Percentiles rank a stretch among this genome's conserved stretches.
These are phyloP conservation scores for Carallia pectinifolia DNA, from an alignment of 345 rosid genomes.

Conservation along the genomic window DNA sequence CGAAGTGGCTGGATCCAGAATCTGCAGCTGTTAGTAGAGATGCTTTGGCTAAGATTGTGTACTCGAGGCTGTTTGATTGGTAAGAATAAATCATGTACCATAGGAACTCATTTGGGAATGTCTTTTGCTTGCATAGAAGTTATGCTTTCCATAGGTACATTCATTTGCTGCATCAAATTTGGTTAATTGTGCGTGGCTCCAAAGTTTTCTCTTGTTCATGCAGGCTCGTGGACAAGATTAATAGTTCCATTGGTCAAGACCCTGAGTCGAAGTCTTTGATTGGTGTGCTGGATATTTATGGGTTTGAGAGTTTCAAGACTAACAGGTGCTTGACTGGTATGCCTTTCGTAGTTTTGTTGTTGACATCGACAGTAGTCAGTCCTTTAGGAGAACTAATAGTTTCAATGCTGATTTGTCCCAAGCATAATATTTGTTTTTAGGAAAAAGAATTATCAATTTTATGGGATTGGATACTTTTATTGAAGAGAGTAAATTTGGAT, in stretches of 20 bases:
- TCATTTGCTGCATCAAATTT: conserved; percentile 7
- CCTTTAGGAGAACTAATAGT: conserved; percentile 22
- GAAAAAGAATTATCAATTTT: background rate
- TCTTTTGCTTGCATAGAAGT: conserved; percentile 2
- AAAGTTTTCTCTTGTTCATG: conserved; percentile 22
- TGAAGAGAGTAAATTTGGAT: background rate
- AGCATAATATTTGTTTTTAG: conserved; percentile 16
- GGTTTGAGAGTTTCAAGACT: conserved; percentile 99
- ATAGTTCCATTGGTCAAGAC: conserved; percentile 94
- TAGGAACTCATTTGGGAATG: conserved; percentile 11
- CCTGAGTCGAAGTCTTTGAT: conserved; percentile 82
- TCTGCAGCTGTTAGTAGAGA: conserved; percentile 86
- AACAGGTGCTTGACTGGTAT: conserved; percentile 95
- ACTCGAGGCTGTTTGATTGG: conserved; percentile 97
- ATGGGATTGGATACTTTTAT: background rate
- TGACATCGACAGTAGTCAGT: conserved; percentile 36
- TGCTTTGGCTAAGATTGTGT: conserved; percentile 92
- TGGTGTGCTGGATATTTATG: conserved; percentile 98
- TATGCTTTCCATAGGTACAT: conserved; percentile 8
- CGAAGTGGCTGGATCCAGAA: conserved; percentile 93
- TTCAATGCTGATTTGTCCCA: conserved; percentile 15
- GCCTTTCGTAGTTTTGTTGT: conserved; percentile 41
- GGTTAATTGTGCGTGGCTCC: conserved; percentile 6
- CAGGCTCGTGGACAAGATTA: conserved; percentile 95
- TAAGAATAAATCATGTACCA: conserved; percentile 37